Evolutionary conservation across 2,329 filamentous ascomycete species (phyloP).

Genomic region (Calonectria multiphialidica): DNA sequence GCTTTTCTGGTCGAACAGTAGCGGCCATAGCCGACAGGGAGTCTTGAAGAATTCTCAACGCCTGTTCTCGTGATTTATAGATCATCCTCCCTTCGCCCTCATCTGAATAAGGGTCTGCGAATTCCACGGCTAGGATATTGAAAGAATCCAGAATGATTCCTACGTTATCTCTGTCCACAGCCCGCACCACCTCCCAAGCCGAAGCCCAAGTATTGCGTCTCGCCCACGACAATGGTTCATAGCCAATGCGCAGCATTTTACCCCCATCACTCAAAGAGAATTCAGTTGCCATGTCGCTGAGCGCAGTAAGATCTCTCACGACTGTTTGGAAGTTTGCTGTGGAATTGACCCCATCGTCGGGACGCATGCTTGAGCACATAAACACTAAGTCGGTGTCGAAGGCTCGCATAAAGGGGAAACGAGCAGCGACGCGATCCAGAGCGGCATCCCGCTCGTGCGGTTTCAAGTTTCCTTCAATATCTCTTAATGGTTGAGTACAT

Average conservation of each 20-base stretch:
- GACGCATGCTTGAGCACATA: slow-evolving; percentile 31
- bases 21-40: slow-evolving; percentile 25
- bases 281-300: slow-evolving; percentile 21
- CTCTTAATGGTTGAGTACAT: slow-evolving; percentile 27
- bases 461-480: slow-evolving; percentile 27
- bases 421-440: slow-evolving; percentile 18
- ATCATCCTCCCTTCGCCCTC: slow-evolving; percentile 24
- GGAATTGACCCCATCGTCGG: slow-evolving; percentile 20
- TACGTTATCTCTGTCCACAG: slow-evolving; percentile 29
- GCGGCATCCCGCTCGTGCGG: slow-evolving; percentile 20
- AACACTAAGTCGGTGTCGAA: slow-evolving; percentile 31
- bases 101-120: slow-evolving; percentile 27
- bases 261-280: slow-evolving; percentile 19
- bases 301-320: slow-evolving; percentile 17
- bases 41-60: slow-evolving; percentile 20
- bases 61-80: slow-evolving; percentile 6
- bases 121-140: slow-evolving; percentile 30
- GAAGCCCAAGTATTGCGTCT: slow-evolving; percentile 31
- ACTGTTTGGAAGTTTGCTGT: slow-evolving; percentile 31
- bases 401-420: slow-evolving; percentile 32
- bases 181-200: slow-evolving; percentile 30
- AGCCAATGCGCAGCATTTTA: slow-evolving; percentile 28
- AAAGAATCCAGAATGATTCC: slow-evolving; percentile 28
- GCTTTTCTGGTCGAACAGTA: slow-evolving; percentile 23
- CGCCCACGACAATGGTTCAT: slow-evolving; percentile 31